Base-by-base conservation (phyloP, 345 rosid genomes). In the Eucalyptus polyanthemos region DNA sequence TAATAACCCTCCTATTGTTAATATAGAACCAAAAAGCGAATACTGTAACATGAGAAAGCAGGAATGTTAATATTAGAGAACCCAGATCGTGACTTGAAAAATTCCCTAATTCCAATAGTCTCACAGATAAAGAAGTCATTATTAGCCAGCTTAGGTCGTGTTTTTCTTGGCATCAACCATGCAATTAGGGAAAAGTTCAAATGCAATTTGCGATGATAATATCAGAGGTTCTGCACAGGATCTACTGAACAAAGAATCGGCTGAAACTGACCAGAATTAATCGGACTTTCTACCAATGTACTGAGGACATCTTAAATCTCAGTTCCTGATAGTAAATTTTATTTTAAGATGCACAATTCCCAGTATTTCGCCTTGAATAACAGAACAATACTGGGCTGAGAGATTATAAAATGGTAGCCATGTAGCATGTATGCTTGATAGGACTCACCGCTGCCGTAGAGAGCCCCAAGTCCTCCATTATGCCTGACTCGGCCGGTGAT, bases 401-500 rank as follows among this genome's bases (percentile, higher is more conserved):
- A 76, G 27, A 40, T 6, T 11, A 76, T 19, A 37, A 37, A 5
- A 15, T 9, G 5, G 9, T 40, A 37, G 83, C 83, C 24, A 40
- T 21, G 83, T 40, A 76, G 27, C 29, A 76, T 3, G 15, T 40
- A 40, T 22, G 47, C 47, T 31, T 3, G 13, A 4, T 40, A 51
- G 69, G 56, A 93, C 92, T 92, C 86, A 95, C 96, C 54, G 89
- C 94, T 50, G 95, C 94, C 16, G 94, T 88, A 42, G 98, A 94
- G 53, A 97, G 96, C 87, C 93, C 97, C 62, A 96, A 86, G 67
- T 95, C 96, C 88, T 93, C 92, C 89, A 89, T 91, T 89, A 96
- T 96, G 72, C 93, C 94, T 81, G 94, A 92, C 87, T 95, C 93
- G 24, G 94, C 96, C 2, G 97, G 95, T 22, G 96, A 94, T 13